A percentile compares a stretch with the other conserved stretches of the same genome.
Conservation (phyloP, 192 early-diverging fungal genomes). For the Rhizophlyctis rosea region DNA sequence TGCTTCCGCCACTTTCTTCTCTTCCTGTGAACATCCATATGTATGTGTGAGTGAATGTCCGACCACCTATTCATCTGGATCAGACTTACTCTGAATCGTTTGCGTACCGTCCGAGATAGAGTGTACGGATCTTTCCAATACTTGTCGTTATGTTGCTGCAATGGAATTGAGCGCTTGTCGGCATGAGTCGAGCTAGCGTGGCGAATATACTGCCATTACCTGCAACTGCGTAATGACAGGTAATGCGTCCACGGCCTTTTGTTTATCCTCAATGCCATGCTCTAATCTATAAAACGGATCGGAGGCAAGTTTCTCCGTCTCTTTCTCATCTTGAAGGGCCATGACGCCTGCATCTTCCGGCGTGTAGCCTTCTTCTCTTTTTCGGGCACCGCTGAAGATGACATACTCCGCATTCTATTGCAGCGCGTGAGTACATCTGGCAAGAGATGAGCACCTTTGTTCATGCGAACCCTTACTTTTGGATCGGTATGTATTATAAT, state of each 20-base stretch:
- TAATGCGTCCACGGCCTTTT: slow-evolving; percentile 40
- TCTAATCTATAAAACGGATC: slow-evolving; percentile 67
- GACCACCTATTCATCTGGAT: not conserved
- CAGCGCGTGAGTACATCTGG: not conserved
- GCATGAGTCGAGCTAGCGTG: too few relatives aligned
- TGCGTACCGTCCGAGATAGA: slow-evolving; percentile 66
- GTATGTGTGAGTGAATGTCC: slow-evolving; percentile 25
- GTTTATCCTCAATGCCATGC: slow-evolving; percentile 45
- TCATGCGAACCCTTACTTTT: slow-evolving; percentile 50
- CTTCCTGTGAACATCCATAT: slow-evolving; percentile 55
- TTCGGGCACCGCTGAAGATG: slow-evolving; percentile 66
- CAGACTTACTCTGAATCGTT: slow-evolving; percentile 53
- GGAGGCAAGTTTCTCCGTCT: slow-evolving; percentile 37
- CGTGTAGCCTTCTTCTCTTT: slow-evolving; percentile 74
- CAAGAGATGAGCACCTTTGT: not conserved
- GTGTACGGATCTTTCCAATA: slow-evolving; percentile 81
- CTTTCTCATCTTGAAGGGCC: slow-evolving; percentile 58
- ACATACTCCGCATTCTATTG: slow-evolving; percentile 66
- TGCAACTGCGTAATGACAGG: slow-evolving; percentile 60
- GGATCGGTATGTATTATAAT: slow-evolving; percentile 95
- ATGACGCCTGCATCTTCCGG: slow-evolving; percentile 63
- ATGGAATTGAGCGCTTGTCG: slow-evolving; percentile 6
- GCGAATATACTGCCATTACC: slow-evolving; percentile 18
- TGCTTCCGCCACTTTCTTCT: slow-evolving; percentile 55
- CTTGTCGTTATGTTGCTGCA: slow-evolving; percentile 56